phyloP scores from a whole-genome alignment of 345 rosid species.

The Pistacia atlantica region DNA sequence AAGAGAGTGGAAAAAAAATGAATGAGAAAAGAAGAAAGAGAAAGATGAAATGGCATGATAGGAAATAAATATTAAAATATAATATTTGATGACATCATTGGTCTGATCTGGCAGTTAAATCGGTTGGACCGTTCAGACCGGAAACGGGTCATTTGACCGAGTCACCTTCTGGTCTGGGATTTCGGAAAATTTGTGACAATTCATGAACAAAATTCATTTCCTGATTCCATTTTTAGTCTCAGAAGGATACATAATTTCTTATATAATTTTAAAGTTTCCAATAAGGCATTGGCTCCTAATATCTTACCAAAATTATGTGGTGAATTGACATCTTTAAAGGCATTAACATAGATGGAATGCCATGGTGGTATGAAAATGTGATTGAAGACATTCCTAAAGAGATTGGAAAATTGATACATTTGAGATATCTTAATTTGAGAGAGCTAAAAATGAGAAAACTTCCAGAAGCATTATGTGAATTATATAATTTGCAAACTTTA shows the following conservation, averaged over 20 bases:
- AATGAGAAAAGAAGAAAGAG: too few relatives aligned
- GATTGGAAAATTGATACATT: background rate
- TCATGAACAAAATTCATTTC: too few relatives aligned
- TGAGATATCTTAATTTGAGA: background rate
- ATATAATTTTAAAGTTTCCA: too few relatives aligned
- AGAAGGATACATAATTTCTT: background rate
- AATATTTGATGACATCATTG: too few relatives aligned
- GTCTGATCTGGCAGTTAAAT: accelerated
- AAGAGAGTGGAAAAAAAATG: too few relatives aligned
- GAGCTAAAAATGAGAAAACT: background rate
- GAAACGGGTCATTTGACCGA: too few relatives aligned
- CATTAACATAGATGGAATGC: background rate
- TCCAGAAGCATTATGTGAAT: background rate
- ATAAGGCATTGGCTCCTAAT: background rate
- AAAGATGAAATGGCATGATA: too few relatives aligned
- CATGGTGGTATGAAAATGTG: too few relatives aligned
- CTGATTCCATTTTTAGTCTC: background rate
- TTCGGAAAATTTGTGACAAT: too few relatives aligned
- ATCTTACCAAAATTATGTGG: background rate
- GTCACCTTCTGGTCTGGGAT: too few relatives aligned
- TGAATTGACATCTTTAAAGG: background rate
- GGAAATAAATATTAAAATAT: too few relatives aligned
- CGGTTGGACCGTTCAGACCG: too few relatives aligned
- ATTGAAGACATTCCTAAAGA: background rate
- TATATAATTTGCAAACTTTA: background rate